A percentile compares a stretch with the other conserved stretches of the same genome.
These are phyloP conservation scores for Penicillium sp. DNA, from an alignment of 2,329 filamentous ascomycete species.

Conservation along the genomic window DNA sequence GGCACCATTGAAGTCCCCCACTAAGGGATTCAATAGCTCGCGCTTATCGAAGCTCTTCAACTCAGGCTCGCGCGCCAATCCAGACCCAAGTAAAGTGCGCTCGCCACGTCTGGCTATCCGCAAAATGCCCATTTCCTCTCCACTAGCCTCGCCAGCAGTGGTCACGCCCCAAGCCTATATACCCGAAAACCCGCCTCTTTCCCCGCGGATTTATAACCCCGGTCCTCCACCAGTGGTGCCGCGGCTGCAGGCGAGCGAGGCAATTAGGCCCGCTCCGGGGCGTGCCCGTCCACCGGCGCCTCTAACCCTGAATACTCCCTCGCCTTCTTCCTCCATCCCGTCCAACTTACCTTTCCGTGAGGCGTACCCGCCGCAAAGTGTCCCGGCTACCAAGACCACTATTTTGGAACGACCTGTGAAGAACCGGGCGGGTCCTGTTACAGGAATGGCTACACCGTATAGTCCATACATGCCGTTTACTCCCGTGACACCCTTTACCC, in stretches of 20 bases:
- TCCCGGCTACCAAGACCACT: slow-evolving; percentile 50
- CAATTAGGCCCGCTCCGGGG: slow-evolving; percentile 11
- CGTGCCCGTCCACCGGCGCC: slow-evolving; percentile 31
- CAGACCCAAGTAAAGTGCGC: slow-evolving; percentile 43
- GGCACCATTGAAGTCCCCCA: slow-evolving; percentile 21
- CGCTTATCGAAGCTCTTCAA: slow-evolving; percentile 44
- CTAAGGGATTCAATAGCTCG: slow-evolving; percentile 31
- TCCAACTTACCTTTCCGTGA: slow-evolving; percentile 43
- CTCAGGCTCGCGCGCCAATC: slow-evolving; percentile 40
- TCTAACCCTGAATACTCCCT: slow-evolving; percentile 31
- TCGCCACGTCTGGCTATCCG: slow-evolving; percentile 46
- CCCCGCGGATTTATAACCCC: slow-evolving; percentile 56
- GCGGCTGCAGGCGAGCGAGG: slow-evolving; percentile 12
- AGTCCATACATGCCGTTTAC: slow-evolving; percentile 53
- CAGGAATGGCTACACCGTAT: slow-evolving; percentile 50
- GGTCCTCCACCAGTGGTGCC: slow-evolving; percentile 56
- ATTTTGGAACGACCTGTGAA: slow-evolving; percentile 45
- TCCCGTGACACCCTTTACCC: slow-evolving; percentile 50
- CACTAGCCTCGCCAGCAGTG: slow-evolving; percentile 48
- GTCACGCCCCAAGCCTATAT: slow-evolving; percentile 44
- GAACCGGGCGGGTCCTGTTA: slow-evolving; percentile 41
- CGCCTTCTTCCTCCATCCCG: slow-evolving; percentile 28
- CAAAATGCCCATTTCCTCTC: slow-evolving; percentile 58
- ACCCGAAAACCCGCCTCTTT: slow-evolving; percentile 55
- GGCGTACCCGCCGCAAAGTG: slow-evolving; percentile 43